Evolutionary conservation across 768 basidiomycete genomes (phyloP).

Genomic region (Inosperma sp.): DNA sequence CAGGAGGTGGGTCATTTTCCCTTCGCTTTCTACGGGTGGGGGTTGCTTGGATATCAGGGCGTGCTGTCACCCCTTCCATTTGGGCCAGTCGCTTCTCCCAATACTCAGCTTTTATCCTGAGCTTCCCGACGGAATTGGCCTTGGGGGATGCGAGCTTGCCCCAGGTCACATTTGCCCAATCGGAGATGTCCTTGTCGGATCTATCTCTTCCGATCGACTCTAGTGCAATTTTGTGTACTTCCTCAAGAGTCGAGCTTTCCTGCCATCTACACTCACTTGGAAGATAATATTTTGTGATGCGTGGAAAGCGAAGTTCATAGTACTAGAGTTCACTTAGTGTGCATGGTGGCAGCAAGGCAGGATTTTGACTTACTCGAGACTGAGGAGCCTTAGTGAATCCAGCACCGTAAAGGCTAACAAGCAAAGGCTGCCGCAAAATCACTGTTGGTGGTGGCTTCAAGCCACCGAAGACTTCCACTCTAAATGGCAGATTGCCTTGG

Average conservation of each 20-base stretch:
- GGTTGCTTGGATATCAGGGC: not conserved
- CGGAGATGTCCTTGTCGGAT: constrained; percentile 46
- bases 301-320: constrained; percentile 82
- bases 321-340: constrained; percentile 39
- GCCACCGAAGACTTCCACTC: constrained; percentile 44
- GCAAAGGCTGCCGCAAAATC: constrained; percentile 56
- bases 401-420: constrained; percentile 74
- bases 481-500: constrained; percentile 44
- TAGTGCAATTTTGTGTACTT: constrained; percentile 52
- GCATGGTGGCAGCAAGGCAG: constrained; percentile 2
- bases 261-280: constrained; percentile 60
- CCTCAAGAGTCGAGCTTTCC: constrained; percentile 46
- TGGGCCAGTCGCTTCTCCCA: constrained; percentile 42
- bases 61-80: constrained; percentile 1
- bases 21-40: constrained; percentile 3
- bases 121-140: constrained; percentile 35
- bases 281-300: constrained; percentile 67
- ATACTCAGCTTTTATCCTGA: constrained; percentile 33
- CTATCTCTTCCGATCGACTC: constrained; percentile 51
- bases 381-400: constrained; percentile 70
- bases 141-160: constrained; percentile 33
- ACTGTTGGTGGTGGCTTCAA: constrained; percentile 48
- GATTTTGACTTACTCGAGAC: constrained; percentile 43
- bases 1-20: constrained; percentile 3
- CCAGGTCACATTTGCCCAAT: constrained; percentile 36